These are phyloP conservation scores for Alternaria gansuensis DNA, from an alignment of 2,329 filamentous ascomycete species.

Conservation along the genomic window DNA sequence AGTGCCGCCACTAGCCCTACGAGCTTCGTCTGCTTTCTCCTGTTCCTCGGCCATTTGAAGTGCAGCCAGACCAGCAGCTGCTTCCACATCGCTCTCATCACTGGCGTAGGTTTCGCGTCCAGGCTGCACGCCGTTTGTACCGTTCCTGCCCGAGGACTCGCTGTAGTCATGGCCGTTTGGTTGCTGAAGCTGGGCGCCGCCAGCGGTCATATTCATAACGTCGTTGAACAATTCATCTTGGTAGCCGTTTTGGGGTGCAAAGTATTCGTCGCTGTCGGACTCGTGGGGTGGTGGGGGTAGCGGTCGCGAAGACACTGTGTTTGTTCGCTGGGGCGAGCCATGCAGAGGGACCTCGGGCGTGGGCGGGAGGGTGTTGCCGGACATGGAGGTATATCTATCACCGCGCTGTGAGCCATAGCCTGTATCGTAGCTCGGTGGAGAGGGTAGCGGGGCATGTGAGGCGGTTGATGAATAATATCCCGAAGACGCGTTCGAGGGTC, in stretches of 20 bases:
- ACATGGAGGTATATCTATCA: constrained; percentile 45
- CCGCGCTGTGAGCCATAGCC: constrained; percentile 41
- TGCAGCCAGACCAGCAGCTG: constrained; percentile 81
- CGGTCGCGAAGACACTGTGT: constrained; percentile 65
- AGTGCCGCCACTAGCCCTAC: constrained; percentile 66
- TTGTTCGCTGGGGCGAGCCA: constrained; percentile 59
- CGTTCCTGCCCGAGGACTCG: constrained; percentile 40
- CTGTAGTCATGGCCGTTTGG: constrained; percentile 46
- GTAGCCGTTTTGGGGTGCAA: constrained; percentile 48
- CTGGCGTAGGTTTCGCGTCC: constrained; percentile 48
- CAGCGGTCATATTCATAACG: constrained; percentile 61
- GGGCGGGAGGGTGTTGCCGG: constrained; percentile 53
- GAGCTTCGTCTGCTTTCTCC: constrained; percentile 68
- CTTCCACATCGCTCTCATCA: constrained; percentile 89
- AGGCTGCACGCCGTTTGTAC: constrained; percentile 59
- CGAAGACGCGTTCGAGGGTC: constrained; percentile 42
- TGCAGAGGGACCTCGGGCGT: constrained; percentile 63
- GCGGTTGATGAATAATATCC: constrained; percentile 43
- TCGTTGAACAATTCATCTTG: constrained; percentile 68
- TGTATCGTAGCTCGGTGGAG: constrained; percentile 44
- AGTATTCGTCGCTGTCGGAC: constrained; percentile 54
- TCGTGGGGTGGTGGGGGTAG: constrained; percentile 68
- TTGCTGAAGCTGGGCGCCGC: constrained; percentile 44
- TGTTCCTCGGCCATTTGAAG: constrained; percentile 84
- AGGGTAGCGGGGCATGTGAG: constrained; percentile 49